Base-by-base conservation (phyloP, 2,329 filamentous ascomycete species). In the Coniella lustricola region DNA sequence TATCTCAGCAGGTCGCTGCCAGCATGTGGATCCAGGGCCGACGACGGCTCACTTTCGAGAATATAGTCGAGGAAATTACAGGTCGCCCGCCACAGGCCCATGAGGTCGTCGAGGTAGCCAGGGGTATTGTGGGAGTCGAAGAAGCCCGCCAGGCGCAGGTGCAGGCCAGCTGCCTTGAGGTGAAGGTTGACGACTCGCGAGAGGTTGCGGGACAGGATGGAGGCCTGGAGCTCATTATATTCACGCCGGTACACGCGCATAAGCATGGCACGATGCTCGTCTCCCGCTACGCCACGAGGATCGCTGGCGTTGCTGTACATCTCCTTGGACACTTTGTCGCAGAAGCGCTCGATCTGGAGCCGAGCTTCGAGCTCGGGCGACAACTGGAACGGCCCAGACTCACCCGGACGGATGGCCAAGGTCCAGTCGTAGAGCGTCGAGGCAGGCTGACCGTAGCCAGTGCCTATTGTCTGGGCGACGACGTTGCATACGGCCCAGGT, bases 401-500 rank as follows among this genome's bases (percentile, higher is more conserved):
- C 77, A 41, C 78, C 78, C 1, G 78, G 74, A 42, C 79, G 71
- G 57, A 78, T 71, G 39, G 76, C 82, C 52, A 85, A 70, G 2
- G 82, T 90, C 77, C 79, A 90, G 65, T 85, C 87, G 65, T 85
- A 90, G 41, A 84, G 73, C 44, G 81, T 88, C 39, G 85, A 87
- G 4, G 87, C 85, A 7, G 87, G 87, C 61, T 90, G 87, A 5
- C 87, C 87, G 58, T 90, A 88, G 17, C 87, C 87, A 3, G 87
- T 91, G n/a, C 85, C 86, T 37, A 90, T 80, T 48, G 81, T 83
- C 59, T 91, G 87, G 18, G 86, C 83, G 31, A 90, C 87, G 55
- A 91, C 85, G 61, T 93, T 93, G 69, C 86, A 89, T 3, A 88
- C 84, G 1, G 87, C 87, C 87, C 87, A 93, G 1, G 87, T 91